Base-by-base conservation (phyloP, 1,284 basidiomycete genomes). In the Moesziomyces parantarcticus region DNA sequence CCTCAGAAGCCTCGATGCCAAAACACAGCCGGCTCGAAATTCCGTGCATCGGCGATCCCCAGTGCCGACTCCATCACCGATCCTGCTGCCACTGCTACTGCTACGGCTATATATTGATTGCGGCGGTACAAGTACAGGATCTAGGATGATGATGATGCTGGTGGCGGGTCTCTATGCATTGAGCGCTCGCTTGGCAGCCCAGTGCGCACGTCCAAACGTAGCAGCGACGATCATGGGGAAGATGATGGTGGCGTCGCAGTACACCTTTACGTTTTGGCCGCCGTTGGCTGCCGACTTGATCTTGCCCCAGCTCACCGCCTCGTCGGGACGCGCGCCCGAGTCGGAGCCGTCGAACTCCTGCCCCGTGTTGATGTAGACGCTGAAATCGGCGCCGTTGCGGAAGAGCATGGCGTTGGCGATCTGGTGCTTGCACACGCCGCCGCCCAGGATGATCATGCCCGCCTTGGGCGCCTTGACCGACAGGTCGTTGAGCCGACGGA, bases 361-460 rank as follows among this genome's bases (percentile, higher is more conserved):
- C 0, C 96, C 96, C 0, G 96, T 99, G 83, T 99, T 99, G 78
- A 99, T 97, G 84, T 92, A 99, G 14, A 99, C 96, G 4, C 95
- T 94, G 80, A 90, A 99, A 84, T 99, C 97, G 5, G 97, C 97
- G 3, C 97, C 97, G 81, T 99, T 99, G 40, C 96, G 89, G 82
- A 99, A 97, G 22, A 99, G 87, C 97, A 99, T 98, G 1, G 96
- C 95, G 81, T 99, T 99, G 18, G 95, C 95, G 61, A 99, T 97
- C 83, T 99, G 97, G 84, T 99, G 97, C 85, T 99, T 99, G 87
- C 96, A 98, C 9, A 99, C 96, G 1, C 97, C 97, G 16, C 97
- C 97, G 14, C 97, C 97, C 8, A 99, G 89, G 58, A 99, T 91
- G 79, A 99, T 95, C 93, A 99, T 99, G 3, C 97, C 97, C 6